Conservation (phyloP, 2,329 filamentous ascomycete species). For the Talaromyces albobiverticillius region DNA sequence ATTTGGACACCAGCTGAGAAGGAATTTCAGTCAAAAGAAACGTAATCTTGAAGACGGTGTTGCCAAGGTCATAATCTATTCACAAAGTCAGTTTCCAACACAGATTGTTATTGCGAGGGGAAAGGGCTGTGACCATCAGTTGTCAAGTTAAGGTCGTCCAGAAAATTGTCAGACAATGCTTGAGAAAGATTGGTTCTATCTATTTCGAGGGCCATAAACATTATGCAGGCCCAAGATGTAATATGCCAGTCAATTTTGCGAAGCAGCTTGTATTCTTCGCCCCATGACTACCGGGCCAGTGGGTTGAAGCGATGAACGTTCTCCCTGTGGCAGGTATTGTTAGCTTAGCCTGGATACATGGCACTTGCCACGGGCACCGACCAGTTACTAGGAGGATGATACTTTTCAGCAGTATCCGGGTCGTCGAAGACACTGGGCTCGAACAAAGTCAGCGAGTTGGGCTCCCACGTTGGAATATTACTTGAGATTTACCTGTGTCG, state of each 20-base stretch:
- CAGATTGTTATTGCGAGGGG: conserved; percentile 41
- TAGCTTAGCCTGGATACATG: background rate
- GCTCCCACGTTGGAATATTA: background rate
- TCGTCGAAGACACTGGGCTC: conserved; percentile 6
- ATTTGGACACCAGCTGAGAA: conserved; percentile 59
- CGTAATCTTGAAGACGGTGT: conserved; percentile 52
- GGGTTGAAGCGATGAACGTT: conserved; percentile 49
- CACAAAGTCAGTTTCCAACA: conserved; percentile 34
- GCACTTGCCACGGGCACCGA: background rate
- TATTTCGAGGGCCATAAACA: conserved; percentile 6
- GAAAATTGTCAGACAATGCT: conserved; percentile 3
- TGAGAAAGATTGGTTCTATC: conserved; percentile 4
- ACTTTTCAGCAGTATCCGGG: conserved; percentile 19
- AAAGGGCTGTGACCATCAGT: conserved; percentile 37
- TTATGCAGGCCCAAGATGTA: background rate
- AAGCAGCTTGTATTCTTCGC: conserved; percentile 41
- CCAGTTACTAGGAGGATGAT: conserved; percentile 40
- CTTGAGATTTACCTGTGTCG: background rate
- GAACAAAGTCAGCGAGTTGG: background rate
- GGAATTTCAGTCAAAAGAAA: conserved; percentile 59
- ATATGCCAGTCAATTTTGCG: conserved; percentile 21
- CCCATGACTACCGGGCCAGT: conserved; percentile 41
- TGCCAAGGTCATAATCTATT: conserved; percentile 30
- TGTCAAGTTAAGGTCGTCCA: background rate
- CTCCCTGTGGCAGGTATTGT: conserved; percentile 24